Evolutionary conservation across 2,329 filamentous ascomycete genomes (phyloP).

Genomic region (Neophaeococcomyces aloes): DNA sequence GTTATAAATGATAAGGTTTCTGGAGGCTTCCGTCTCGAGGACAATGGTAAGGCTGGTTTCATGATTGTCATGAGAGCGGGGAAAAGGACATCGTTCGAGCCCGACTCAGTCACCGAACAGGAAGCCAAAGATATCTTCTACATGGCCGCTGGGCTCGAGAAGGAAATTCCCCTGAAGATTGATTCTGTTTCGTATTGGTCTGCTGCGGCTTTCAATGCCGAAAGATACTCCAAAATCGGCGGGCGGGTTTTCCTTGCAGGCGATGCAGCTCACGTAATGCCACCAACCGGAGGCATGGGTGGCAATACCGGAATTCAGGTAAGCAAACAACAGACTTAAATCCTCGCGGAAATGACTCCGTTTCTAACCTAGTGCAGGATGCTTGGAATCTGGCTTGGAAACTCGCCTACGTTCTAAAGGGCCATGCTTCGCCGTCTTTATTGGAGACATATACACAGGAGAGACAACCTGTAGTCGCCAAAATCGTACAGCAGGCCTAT

Average conservation of each 20-base stretch:
- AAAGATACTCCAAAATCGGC: no score
- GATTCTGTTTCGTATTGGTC: slow-evolving; percentile 23
- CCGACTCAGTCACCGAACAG: slow-evolving; percentile 22
- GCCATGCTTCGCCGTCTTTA: slow-evolving; percentile 19
- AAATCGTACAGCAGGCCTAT: no score
- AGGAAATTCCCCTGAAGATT: slow-evolving; percentile 27
- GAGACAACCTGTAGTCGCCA: slow-evolving; percentile 26
- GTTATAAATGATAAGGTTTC: no score
- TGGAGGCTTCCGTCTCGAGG: no score
- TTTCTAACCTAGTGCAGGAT: slow-evolving; percentile 19
- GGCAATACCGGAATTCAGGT: slow-evolving; percentile 27
- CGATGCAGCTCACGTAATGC: slow-evolving; percentile 26
- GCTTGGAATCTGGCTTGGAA: slow-evolving; percentile 38
- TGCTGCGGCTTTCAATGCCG: slow-evolving; percentile 11
- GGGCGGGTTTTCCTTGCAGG: slow-evolving; percentile 28
- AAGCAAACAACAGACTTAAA: no score
- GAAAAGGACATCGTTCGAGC: slow-evolving; percentile 22
- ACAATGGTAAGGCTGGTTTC: slow-evolving; percentile 23
- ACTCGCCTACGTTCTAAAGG: slow-evolving; percentile 27
- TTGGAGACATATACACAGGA: slow-evolving; percentile 33
- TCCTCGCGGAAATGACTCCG: no score
- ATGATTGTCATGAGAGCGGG: slow-evolving; percentile 24
- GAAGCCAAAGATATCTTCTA: slow-evolving; percentile 24
- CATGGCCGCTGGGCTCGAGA: slow-evolving; percentile 22
- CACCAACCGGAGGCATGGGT: slow-evolving; percentile 25